Evolutionary conservation across 2,329 filamentous ascomycete genomes (phyloP).

Genomic region (Ceratocystis cacaofunesta): DNA sequence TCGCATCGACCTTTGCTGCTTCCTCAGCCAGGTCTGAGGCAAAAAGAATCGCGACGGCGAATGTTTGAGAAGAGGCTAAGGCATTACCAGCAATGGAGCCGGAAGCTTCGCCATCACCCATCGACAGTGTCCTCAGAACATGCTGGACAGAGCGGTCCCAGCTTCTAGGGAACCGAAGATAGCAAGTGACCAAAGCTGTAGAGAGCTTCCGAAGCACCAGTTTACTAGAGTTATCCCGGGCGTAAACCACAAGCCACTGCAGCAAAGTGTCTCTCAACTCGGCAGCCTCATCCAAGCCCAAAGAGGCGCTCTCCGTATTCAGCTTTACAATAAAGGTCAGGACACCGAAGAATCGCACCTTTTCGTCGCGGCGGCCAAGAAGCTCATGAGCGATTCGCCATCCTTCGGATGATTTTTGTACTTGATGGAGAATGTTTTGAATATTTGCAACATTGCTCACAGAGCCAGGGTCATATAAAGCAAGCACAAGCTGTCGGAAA

Average conservation of each 20-base stretch:
- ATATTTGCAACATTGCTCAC: slow-evolving; percentile 34
- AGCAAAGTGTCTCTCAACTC: slow-evolving; percentile 47
- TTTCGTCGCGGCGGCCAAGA: slow-evolving; percentile 50
- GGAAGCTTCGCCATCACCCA: neutral
- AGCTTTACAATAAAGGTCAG: slow-evolving; percentile 89
- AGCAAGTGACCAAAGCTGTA: slow-evolving; percentile 62
- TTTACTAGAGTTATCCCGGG: slow-evolving; percentile 36
- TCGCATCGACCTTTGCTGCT: slow-evolving; percentile 50
- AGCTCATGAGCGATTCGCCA: slow-evolving; percentile 76
- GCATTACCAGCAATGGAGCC: neutral
- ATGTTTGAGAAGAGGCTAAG: slow-evolving; percentile 3
- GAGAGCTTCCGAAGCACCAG: slow-evolving; percentile 61
- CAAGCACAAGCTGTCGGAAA: slow-evolving; percentile 31
- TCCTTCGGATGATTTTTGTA: slow-evolving; percentile 67
- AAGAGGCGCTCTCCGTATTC: slow-evolving; percentile 57
- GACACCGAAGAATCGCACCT: slow-evolving; percentile 82
- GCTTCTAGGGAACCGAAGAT: slow-evolving; percentile 50
- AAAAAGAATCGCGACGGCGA: slow-evolving; percentile 14
- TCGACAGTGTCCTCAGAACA: slow-evolving; percentile 34
- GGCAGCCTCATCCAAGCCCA: slow-evolving; percentile 42
- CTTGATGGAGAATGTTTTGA: slow-evolving; percentile 60
- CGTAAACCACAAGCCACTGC: slow-evolving; percentile 44
- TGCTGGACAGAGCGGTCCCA: slow-evolving; percentile 55
- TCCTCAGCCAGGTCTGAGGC: slow-evolving; percentile 42
- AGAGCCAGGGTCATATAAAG: slow-evolving; percentile 38